Evolutionary conservation across 2,329 filamentous ascomycete species (phyloP).

Genomic region (Aureobasidium sp.): DNA sequence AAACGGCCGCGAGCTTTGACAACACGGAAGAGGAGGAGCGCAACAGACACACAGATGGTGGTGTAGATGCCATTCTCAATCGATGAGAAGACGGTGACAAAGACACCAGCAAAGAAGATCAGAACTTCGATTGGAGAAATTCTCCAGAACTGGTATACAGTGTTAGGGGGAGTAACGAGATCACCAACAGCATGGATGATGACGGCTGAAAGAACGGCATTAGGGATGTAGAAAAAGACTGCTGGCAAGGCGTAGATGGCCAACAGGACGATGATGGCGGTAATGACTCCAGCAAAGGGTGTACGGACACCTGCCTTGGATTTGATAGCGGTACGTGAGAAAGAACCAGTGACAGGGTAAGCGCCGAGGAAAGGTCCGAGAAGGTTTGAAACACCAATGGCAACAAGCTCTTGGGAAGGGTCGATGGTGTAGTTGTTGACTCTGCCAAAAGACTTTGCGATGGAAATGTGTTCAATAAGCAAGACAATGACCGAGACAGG

Average conservation of each 20-base stretch:
- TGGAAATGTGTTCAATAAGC: conserved; percentile 92
- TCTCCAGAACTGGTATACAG: conserved; percentile 90
- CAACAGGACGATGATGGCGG: conserved; percentile 74
- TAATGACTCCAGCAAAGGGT: conserved; percentile 83
- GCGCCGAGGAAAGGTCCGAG: conserved; percentile 86
- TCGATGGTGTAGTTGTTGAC: conserved; percentile 96
- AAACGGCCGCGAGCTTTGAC: conserved; percentile 78
- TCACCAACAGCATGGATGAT: conserved; percentile 96
- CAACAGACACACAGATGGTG: conserved; percentile 70
- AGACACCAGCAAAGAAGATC: conserved; percentile 88
- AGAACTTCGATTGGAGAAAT: conserved; percentile 84
- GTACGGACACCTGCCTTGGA: conserved; percentile 93
- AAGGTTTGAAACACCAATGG: conserved; percentile 84
- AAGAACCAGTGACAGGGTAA: conserved; percentile 90
- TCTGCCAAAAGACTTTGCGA: conserved; percentile 92
- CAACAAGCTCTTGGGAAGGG: conserved; percentile 91
- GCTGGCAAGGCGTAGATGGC: conserved; percentile 83
- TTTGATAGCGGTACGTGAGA: conserved; percentile 93
- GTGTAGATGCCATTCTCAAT: conserved; percentile 93
- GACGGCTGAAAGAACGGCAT: conserved; percentile 70
- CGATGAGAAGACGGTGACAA: conserved; percentile 78
- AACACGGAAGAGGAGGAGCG: conserved; percentile 73
- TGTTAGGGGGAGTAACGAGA: conserved; percentile 83
- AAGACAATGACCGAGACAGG: conserved; percentile 89
- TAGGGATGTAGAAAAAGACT: conserved; percentile 91